A percentile compares a stretch with the other conserved stretches of the same genome.
Evolutionary conservation across 441 rosid genomes (phyloP).

Genomic region (Populus hybrid): DNA sequence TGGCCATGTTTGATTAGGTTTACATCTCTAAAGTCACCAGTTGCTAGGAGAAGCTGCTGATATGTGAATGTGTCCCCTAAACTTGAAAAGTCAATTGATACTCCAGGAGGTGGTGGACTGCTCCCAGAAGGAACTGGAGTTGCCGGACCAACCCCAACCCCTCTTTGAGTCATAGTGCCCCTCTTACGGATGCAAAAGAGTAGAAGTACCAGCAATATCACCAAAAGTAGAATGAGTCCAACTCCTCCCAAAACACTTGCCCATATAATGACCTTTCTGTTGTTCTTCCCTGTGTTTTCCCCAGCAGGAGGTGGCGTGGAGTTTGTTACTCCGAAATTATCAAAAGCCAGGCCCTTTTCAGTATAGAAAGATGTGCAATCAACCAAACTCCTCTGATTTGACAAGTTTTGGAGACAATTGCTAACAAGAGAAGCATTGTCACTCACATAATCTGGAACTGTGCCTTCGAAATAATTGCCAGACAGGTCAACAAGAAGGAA

Average conservation of each 20-base stretch:
- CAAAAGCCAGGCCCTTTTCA: constrained; percentile 55
- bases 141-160: constrained; percentile 45
- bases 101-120: constrained; percentile 41
- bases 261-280: constrained; percentile 43
- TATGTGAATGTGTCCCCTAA: constrained; percentile 72
- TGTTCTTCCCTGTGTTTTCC: constrained; percentile 40
- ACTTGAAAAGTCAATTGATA: constrained; percentile 45
- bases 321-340: constrained; percentile 67
- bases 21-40: constrained; percentile 59
- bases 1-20: constrained; percentile 89
- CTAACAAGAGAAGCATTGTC: constrained; percentile 46
- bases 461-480: constrained; percentile 80
- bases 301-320: constrained; percentile 39
- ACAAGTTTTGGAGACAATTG: constrained; percentile 69
- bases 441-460: constrained; percentile 46
- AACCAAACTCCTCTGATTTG: constrained; percentile 50
- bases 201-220: constrained; percentile 38
- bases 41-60: constrained; percentile 64
- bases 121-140: constrained; percentile 53
- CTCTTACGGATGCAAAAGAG: constrained; percentile 39
- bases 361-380: constrained; percentile 66
- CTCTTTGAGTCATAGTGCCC: constrained; percentile 44
- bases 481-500: constrained; percentile 53
- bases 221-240: constrained; percentile 47
- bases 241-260: constrained; percentile 65